phyloP scores from a whole-genome alignment of 1,139 yeast genomes.

The Kodamaea derodonti region DNA sequence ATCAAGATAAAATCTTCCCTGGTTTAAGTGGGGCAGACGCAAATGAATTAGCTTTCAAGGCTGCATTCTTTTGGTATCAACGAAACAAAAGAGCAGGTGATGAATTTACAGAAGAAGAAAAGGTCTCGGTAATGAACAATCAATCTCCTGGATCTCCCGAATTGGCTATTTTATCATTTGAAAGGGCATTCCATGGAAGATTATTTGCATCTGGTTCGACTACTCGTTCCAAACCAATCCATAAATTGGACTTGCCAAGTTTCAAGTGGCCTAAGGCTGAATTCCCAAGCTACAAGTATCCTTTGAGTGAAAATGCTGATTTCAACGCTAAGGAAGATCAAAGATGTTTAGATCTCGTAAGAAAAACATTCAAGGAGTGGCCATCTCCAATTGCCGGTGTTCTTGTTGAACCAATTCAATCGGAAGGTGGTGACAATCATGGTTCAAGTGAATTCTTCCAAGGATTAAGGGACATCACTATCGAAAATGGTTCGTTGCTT shows the following conservation, averaged over 20 bases:
- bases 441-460: constrained; percentile 74
- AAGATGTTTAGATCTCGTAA: constrained; percentile 60
- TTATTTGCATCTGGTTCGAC: constrained; percentile 74
- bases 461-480: constrained; percentile 67
- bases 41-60: constrained; percentile 80
- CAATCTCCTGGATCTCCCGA: constrained; percentile 74
- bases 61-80: constrained; percentile 76
- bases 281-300: constrained; percentile 72
- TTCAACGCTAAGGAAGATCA: constrained; percentile 63
- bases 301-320: constrained; percentile 53
- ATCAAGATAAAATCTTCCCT: constrained; percentile 66
- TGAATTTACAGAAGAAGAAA: constrained; percentile 58
- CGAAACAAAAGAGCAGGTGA: constrained; percentile 51
- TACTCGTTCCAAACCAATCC: constrained; percentile 79
- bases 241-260: constrained; percentile 79
- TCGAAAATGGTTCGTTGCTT: constrained; percentile 62
- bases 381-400: constrained; percentile 69
- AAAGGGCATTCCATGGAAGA: constrained; percentile 79
- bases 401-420: constrained; percentile 76
- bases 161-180: constrained; percentile 67
- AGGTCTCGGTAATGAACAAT: constrained; percentile 59
- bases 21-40: constrained; percentile 84
- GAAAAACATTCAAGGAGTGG: constrained; percentile 54
- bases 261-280: constrained; percentile 88
- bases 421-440: constrained; percentile 88